Percentiles rank a stretch among this genome's conserved stretches.
phyloP scores from a whole-genome alignment of 768 basidiomycete species.

The Boletus reticulatus region DNA sequence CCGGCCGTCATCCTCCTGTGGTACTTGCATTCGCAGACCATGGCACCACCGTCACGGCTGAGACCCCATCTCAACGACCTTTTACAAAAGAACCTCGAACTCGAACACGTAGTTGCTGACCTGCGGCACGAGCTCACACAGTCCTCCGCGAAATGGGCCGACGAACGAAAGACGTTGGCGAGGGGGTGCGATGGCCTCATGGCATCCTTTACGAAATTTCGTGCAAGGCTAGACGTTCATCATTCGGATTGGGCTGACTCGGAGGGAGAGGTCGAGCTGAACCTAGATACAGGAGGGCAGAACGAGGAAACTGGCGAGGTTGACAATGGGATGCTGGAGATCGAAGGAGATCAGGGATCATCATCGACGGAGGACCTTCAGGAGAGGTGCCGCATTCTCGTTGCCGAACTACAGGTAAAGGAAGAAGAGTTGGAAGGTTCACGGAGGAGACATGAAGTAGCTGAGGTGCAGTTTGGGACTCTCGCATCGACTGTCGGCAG shows the following conservation, averaged over 20 bases:
- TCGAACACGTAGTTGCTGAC: conserved; percentile 28
- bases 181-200: conserved; percentile 25
- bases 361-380: background rate
- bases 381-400: conserved; percentile 18
- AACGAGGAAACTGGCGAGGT: conserved; percentile 16
- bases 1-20: background rate
- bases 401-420: conserved; percentile 16
- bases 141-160: conserved; percentile 28
- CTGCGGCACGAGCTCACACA: conserved; percentile 28
- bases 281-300: conserved; percentile 14
- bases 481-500: background rate
- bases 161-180: conserved; percentile 25
- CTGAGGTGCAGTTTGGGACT: conserved; percentile 20
- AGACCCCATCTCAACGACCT: conserved; percentile 29
- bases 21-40: conserved; percentile 1
- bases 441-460: conserved; percentile 9
- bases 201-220: conserved; percentile 32
- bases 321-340: conserved; percentile 1
- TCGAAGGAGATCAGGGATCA: conserved; percentile 10
- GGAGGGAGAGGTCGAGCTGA: conserved; percentile 26
- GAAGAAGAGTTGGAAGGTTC: conserved; percentile 19
- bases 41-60: conserved; percentile 25
- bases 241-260: conserved; percentile 19
- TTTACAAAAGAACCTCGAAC: conserved; percentile 28
- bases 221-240: conserved; percentile 23